Evolutionary conservation across 805 yeast genomes (phyloP).

Genomic region (Metschnikowia lochheadii): DNA sequence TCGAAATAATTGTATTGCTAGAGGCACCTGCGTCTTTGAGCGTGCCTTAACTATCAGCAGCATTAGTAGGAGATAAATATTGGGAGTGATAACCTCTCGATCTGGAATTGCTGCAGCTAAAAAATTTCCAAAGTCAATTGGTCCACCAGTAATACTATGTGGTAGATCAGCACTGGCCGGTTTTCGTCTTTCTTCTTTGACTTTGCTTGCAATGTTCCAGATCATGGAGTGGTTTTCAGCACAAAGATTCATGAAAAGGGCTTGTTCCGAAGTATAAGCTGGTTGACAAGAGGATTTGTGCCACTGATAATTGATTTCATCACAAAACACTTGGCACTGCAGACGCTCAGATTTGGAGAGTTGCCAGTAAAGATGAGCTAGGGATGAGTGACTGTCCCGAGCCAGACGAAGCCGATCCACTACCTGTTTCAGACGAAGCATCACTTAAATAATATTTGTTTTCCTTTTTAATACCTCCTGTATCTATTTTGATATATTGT

Average conservation of each 20-base stretch:
- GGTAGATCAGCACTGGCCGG: background rate
- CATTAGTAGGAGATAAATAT: constrained; percentile 7
- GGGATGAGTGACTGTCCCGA: background rate
- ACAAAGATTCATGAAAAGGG: constrained; percentile 4
- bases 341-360: background rate
- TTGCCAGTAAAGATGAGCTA: constrained; percentile 3
- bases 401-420: background rate
- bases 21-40: background rate
- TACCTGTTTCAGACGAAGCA: background rate
- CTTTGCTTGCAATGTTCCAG: constrained; percentile 8
- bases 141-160: background rate
- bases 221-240: constrained; percentile 8
- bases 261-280: background rate
- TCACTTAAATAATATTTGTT: background rate
- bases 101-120: too few relatives aligned
- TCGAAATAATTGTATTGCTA: constrained; percentile 10
- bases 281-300: background rate
- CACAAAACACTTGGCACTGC: background rate
- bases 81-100: background rate
- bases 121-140: too few relatives aligned
- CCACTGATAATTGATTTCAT: background rate
- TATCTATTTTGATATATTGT: too few relatives aligned
- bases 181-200: background rate
- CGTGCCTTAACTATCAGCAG: constrained; percentile 11
- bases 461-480: background rate